Base-by-base conservation (phyloP, 2,329 filamentous ascomycete species). In the Ophiostoma ulmi region DNA sequence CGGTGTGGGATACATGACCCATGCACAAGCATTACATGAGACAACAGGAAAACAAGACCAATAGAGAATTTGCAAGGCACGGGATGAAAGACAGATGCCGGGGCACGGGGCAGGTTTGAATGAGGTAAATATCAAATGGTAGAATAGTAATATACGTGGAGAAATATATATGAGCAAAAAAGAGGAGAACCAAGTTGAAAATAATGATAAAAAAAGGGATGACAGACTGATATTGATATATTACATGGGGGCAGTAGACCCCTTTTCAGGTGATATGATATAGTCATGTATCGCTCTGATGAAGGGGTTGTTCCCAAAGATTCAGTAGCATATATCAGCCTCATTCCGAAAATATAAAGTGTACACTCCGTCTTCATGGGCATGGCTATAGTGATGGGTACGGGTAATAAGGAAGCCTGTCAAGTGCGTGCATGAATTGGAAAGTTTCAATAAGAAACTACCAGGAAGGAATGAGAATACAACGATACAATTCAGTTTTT, bases 401-500 rank as follows among this genome's bases (percentile, higher is more conserved):
- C n/a, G 52, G 52, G n/a, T 58, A 58, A 58, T 58, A 58, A 58
- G 52, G 22, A 17, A 20, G 52, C 52, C 31, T 58, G 52, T 22
- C 52, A 58, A 58, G 52, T 26, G 11, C 8, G 52, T 26, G n/a
- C n/a, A 58, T 26, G 44, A 14, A 48, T 17, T 17, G 13, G 2
- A 22, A 17, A 44, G 39, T 31, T 31, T 31, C 31, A 31, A 44
- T 44, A 39, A 41, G 6, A 22, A 68, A 41, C 11, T 48, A 20
- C 17, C 44, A 7, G 13, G 17, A 17, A 68, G 20, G 5, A 35
- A 48, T 1, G 44, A 48, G 17, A n/a, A 48, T 48, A 48, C 44
- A 20, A 48, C 44, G 44, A 48, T 48, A 20, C 44, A 10, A 7
- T 48, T n/a, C 44, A 48, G 44, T 11, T 17, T 13, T 17, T 44